These are phyloP conservation scores for Ophiorrhiza pumila DNA, from an alignment of 257 asterid genomes.

Conservation along the genomic window DNA sequence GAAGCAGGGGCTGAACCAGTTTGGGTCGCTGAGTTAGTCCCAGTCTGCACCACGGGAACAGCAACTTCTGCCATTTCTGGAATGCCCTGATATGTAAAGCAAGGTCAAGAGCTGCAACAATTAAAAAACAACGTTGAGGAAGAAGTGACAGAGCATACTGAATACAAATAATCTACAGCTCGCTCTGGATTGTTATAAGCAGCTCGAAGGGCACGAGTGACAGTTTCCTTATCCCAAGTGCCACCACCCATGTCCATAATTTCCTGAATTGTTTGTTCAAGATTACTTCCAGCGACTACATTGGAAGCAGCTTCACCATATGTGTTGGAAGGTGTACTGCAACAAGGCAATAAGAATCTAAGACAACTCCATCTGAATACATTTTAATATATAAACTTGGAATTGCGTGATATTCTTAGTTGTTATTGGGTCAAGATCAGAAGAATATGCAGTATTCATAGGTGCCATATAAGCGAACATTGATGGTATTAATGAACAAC, in stretches of 20 bases:
- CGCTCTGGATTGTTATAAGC: constrained; percentile 72
- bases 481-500: constrained; percentile 1
- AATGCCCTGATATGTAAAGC: constrained; percentile 52
- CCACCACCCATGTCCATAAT: constrained; percentile 90
- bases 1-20: constrained; percentile 39
- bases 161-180: constrained; percentile 57
- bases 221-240: constrained; percentile 76
- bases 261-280: constrained; percentile 67
- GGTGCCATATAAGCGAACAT: constrained; percentile 40
- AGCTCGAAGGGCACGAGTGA: constrained; percentile 75
- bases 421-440: constrained; percentile 30
- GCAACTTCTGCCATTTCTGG: constrained; percentile 69
- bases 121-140: constrained; percentile 9
- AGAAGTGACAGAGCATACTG: constrained; percentile 40
- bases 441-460: constrained; percentile 37
- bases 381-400: not conserved
- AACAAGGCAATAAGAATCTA: constrained; percentile 20
- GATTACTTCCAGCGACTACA: constrained; percentile 47
- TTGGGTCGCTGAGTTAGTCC: constrained; percentile 34
- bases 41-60: constrained; percentile 49
- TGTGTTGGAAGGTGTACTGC: constrained; percentile 41
- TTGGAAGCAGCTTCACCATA: constrained; percentile 49
- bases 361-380: constrained; percentile 7
- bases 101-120: constrained; percentile 6
- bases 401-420: constrained; percentile 18